Base-by-base conservation (phyloP, 2,329 filamentous ascomycete genomes). In the Colletotrichum incanum region DNA sequence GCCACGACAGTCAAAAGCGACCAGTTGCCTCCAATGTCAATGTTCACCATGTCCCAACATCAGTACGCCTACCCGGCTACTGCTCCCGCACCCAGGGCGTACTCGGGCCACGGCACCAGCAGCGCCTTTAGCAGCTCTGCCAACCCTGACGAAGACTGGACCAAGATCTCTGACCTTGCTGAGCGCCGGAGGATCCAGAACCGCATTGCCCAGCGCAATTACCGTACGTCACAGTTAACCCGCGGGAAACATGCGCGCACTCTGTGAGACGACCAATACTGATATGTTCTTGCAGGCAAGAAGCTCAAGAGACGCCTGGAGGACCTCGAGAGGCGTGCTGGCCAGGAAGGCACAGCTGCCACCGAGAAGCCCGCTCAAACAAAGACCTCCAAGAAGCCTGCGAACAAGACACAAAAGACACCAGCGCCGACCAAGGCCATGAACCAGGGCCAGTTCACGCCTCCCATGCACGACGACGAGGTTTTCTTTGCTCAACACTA, bases 101-200 rank as follows among this genome's bases (percentile, higher is more conserved):
- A 93, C 78, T 87, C 90, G 50, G 88, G 86, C 75, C 92, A 94
- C 80, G 92, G 92, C 81, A 97, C 94, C 74, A 98, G 94, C 86
- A 98, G 94, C 84, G 96, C 96, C 77, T 98, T 97, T 87, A 97
- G 94, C 84, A 93, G 93, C 78, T 97, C 94, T 75, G 96, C 95
- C 78, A 97, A 97, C 82, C 94, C 96, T 67, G 95, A 98, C 80
- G 96, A 98, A 85, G 96, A 98, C 86, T 98, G 96, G 96, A 98
- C 96, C 80, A 97, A 98, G 90, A 98, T 98, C 82, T 97, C 96
- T 70, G 96, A 98, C 83, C 92, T 98, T 72, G 96, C 95, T 63
- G 96, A 98, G 85, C 92, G 96, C 80, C 89, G 95, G 79, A 91
- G 95, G 80, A 98, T 98, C 86, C 95, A 98, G 85, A 98, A 98